These are phyloP conservation scores for Cladobotryum mycophilum DNA, from an alignment of 2,329 filamentous ascomycete genomes.

Conservation along the genomic window DNA sequence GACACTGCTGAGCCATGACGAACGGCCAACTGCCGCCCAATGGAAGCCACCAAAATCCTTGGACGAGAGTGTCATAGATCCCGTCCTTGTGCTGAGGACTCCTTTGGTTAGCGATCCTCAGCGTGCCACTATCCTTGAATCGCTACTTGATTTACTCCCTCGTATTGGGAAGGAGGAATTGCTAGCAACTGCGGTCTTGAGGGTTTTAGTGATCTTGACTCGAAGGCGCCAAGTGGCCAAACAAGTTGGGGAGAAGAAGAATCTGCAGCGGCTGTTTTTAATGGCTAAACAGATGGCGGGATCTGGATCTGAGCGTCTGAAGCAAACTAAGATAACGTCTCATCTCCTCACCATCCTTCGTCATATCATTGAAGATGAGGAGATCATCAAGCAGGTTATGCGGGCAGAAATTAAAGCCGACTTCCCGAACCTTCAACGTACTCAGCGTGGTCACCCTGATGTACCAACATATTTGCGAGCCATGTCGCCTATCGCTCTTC, in stretches of 20 bases:
- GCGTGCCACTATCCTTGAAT: conserved; percentile 65
- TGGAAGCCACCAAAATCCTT: conserved; percentile 58
- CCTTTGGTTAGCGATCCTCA: conserved; percentile 53
- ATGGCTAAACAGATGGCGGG: conserved; percentile 91
- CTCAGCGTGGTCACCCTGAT: conserved; percentile 54
- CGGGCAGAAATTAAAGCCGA: conserved; percentile 76
- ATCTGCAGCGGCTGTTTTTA: conserved; percentile 82
- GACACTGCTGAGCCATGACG: conserved; percentile 81
- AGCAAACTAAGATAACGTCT: conserved; percentile 43
- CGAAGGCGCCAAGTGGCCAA: conserved; percentile 69
- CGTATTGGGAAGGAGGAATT: conserved; percentile 81
- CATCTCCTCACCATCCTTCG: conserved; percentile 81
- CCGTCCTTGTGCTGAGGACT: conserved; percentile 56
- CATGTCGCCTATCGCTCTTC: conserved; percentile 72
- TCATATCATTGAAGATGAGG: conserved; percentile 91
- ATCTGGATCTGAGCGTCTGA: conserved; percentile 67
- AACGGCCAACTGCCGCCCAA: conserved; percentile 66
- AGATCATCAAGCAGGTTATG: conserved; percentile 87
- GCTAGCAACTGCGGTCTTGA: conserved; percentile 73
- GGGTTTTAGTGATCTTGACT: conserved; percentile 83
- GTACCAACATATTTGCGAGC: conserved; percentile 67
- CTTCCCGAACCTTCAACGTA: conserved; percentile 54
- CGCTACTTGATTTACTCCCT: conserved; percentile 76
- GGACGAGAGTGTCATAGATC: conserved; percentile 42
- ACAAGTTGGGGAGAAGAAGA: conserved; percentile 76